Conservation (phyloP, 169 alveolate species). For the Eimeria mitis region DNA sequence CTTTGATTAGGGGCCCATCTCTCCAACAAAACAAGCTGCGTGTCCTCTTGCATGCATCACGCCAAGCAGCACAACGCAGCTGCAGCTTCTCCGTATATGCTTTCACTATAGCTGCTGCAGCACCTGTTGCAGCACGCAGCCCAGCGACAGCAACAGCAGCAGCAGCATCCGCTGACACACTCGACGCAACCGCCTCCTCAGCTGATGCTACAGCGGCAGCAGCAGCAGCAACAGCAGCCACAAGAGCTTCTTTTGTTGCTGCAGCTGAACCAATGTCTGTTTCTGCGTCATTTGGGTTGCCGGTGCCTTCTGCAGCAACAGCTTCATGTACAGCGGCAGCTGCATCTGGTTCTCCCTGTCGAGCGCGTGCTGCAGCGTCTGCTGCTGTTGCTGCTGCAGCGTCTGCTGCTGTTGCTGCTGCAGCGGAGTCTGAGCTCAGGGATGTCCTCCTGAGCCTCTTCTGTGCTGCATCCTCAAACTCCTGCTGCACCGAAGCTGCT, state of each 20-base stretch:
- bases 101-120: slow-evolving; percentile 95
- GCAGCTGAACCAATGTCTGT: slow-evolving; percentile 15
- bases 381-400: slow-evolving; percentile 1
- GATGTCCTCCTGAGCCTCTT: slow-evolving; percentile 2
- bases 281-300: neutral
- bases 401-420: neutral
- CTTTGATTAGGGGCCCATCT: slow-evolving; percentile 99
- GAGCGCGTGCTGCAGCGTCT: neutral
- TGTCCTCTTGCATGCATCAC: slow-evolving; percentile 61
- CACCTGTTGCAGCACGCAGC: slow-evolving; percentile 25
- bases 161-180: neutral
- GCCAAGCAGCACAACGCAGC: slow-evolving; percentile 46
- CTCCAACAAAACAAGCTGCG: slow-evolving; percentile 98
- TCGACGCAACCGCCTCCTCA: slow-evolving; percentile 1
- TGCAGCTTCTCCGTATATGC: slow-evolving; percentile 96
- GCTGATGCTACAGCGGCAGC: slow-evolving; percentile 34
- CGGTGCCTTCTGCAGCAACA: neutral
- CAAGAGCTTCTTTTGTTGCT: neutral
- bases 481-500: neutral
- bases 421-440: neutral
- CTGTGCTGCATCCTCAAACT: neutral
- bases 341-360: neutral
- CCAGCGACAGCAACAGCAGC: slow-evolving; percentile 23
- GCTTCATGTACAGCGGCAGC: slow-evolving; percentile 8
- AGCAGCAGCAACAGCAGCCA: slow-evolving; percentile 10